Evolutionary conservation across 495 filamentous ascomycete species (phyloP), one percentile per base, ranked within the genome.

Genomic region (Xeromyces bisporus): DNA sequence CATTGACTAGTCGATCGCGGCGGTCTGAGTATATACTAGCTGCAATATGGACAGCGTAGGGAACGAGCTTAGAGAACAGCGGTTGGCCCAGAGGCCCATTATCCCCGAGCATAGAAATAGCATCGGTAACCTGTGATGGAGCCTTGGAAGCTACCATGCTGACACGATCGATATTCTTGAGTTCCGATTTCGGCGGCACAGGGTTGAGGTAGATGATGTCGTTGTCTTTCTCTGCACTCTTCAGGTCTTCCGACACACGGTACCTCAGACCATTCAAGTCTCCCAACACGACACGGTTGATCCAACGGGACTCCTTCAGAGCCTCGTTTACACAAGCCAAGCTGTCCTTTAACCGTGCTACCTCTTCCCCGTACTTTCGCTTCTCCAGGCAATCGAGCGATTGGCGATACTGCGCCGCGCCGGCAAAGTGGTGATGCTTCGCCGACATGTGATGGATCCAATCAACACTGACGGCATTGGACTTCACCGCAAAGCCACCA

Each of bases 401-500:
- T 15, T 87, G 84, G n/a, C 89, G 69, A 42, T 82, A 96, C 51
- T 97, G 89, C 4, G 89, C 87, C 2, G 89, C 89, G 1, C 83
- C 91, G 17, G 89, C 89, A 53, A 97, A 94, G 49, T 97, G 89
- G 47, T 94, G 82, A 42, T 94, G 85, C 51, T 97, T 97, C 2
- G 89, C 89, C 3, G 78, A 80, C 73, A 89, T 89, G 42, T 96
- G 89, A 52, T 97, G 91, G 28, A 97, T 93, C 89, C 89, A 96
- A 34, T 92, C 81, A 27, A 76, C 82, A 42, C 81, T 89, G 36
- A 97, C 80, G 16, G 77, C 75, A 37, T 87, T 77, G 21, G 81
- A 91, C 39, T 82, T 85, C 36, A 87, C 75, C 3, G 83, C 84
- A 31, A 75, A 76, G 34, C 93, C 89, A 1, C 78, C 75, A 9